Percentiles rank a stretch among this genome's conserved stretches.
Conservation (phyloP, 305 asterid genomes). For the Fraxinus xanthoxyloides region DNA sequence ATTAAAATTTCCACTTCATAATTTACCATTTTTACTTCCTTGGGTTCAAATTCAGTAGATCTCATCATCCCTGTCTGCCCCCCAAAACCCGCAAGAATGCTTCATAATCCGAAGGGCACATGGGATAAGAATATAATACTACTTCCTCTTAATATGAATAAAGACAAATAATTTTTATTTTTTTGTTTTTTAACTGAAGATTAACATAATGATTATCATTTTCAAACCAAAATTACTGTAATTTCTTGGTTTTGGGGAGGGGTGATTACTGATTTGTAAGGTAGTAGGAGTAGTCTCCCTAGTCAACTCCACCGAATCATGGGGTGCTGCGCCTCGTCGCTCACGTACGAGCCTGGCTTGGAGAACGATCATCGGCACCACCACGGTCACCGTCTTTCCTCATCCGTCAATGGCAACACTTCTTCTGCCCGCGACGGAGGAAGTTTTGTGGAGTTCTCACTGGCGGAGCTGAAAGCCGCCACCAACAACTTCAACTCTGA, state of each 20-base stretch:
- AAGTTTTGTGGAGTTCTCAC: constrained; percentile 63
- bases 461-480: constrained; percentile 72
- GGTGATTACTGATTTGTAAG: not conserved
- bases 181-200: not conserved
- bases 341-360: constrained; percentile 22
- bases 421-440: constrained; percentile 20
- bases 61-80: not conserved
- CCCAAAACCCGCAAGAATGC: not conserved
- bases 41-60: not conserved
- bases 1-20: not conserved
- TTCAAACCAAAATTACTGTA: not conserved
- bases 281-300: not conserved
- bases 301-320: constrained; percentile 58
- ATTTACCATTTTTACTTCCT: not conserved
- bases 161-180: not conserved
- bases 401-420: constrained; percentile 46
- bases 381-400: constrained; percentile 41
- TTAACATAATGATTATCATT: not conserved
- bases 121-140: not conserved
- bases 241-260: not conserved
- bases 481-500: constrained; percentile 83
- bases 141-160: not conserved
- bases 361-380: constrained; percentile 38
- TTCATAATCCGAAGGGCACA: not conserved
- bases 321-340: constrained; percentile 72